Evolutionary conservation across 805 yeast genomes (phyloP).

Genomic region (Wickerhamomyces xylosicus): DNA sequence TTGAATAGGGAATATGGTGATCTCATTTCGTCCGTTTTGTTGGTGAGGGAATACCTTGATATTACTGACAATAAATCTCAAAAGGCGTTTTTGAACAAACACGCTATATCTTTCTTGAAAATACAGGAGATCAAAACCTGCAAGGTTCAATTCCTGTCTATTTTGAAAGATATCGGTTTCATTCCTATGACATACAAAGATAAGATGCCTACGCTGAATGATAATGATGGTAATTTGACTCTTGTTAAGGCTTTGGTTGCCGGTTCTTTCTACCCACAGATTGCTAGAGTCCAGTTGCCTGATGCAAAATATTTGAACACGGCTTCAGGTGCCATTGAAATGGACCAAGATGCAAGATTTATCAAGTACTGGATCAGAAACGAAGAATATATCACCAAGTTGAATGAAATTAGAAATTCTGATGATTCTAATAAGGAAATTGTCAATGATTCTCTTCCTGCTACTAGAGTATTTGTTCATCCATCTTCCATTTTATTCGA

Average conservation of each 20-base stretch:
- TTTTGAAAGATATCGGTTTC: slow-evolving; percentile 73
- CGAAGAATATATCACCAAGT: slow-evolving; percentile 32
- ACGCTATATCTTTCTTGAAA: slow-evolving; percentile 50
- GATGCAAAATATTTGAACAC: slow-evolving; percentile 66
- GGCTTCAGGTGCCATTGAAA: slow-evolving; percentile 69
- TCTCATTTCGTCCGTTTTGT: slow-evolving; percentile 52
- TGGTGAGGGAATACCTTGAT: slow-evolving; percentile 42
- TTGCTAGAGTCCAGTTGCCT: slow-evolving; percentile 75
- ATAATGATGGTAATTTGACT: slow-evolving; percentile 37
- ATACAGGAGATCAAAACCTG: slow-evolving; percentile 67
- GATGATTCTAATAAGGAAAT: slow-evolving; percentile 7
- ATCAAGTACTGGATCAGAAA: slow-evolving; percentile 67
- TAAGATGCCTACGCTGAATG: slow-evolving; percentile 29
- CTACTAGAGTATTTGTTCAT: slow-evolving; percentile 70
- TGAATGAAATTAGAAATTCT: slow-evolving; percentile 3
- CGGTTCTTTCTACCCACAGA: slow-evolving; percentile 75
- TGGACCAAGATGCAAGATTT: slow-evolving; percentile 72
- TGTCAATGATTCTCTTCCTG: slow-evolving; percentile 31
- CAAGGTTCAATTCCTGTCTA: slow-evolving; percentile 55
- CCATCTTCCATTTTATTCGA: slow-evolving; percentile 76
- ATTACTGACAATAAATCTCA: slow-evolving; percentile 14
- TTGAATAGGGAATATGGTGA: slow-evolving; percentile 56
- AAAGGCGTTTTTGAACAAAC: slow-evolving; percentile 40
- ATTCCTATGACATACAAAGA: slow-evolving; percentile 42
- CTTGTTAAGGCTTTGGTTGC: slow-evolving; percentile 61